Evolutionary conservation across 345 rosid genomes (phyloP), one percentile per base, ranked within the genome.

Genomic region (Rhizophora apiculata): DNA sequence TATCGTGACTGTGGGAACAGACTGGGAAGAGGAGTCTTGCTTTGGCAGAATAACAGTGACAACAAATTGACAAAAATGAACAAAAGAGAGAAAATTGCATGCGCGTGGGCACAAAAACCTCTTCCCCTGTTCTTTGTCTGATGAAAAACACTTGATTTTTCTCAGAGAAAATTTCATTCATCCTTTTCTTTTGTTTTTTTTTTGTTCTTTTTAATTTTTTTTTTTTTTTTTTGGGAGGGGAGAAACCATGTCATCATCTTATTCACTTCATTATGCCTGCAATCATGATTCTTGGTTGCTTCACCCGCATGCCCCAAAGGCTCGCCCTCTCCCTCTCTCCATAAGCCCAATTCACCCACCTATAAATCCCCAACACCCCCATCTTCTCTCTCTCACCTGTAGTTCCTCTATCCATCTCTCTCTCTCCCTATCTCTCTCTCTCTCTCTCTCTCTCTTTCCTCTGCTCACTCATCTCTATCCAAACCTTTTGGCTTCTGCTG

Each of bases 261-360:
- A 77, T 72, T 72, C 80, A 77, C 73, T 77, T 77, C 90, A 95
- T 91, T 85, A 94, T 89, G 93, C 87, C 81, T 79, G 77, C 89
- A 89, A 96, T 96, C 86, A 96, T 96, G 90, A 88, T 86, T 90
- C 85, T 85, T 84, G 96, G 97, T 90, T 86, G 91, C 97, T 88
- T 83, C 88, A 84, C 87, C 94, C 94, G 96, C 99, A 92, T 92
- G 99, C 97, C 86, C 37, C 37, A 7, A 8, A 8, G 37, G 37
- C 37, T 73, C 62, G 32, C 62, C 48, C 29, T 32, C 32, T 52
- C 43, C 59, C 52, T 39, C 49, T 3, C 49, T 43, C 49, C 2
- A 43, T 11, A 43, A 37, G 16, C 26, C 48, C 10, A 21, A 18
- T 49, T 37, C 70, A 26, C 63, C 63, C 72, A 39, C 59, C 74